Conservation (phyloP, 768 basidiomycete genomes). For the Russula emetica region DNA sequence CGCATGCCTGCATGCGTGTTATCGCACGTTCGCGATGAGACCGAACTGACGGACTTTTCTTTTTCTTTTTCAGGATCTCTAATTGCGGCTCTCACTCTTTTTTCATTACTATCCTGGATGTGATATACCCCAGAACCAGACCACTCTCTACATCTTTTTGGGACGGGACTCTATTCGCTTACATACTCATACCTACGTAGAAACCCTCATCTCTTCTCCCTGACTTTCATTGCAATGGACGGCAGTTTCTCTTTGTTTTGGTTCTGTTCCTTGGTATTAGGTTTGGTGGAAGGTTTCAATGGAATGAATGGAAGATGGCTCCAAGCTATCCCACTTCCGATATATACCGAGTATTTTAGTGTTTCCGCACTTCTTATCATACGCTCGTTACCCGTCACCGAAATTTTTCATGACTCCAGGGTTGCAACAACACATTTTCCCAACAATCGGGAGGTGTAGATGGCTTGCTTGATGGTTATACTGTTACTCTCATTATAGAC, state of each 20-base stretch:
- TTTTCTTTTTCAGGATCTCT: conserved; percentile 13
- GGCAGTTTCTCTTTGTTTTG: background rate
- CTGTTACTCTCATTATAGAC: too few species aligned
- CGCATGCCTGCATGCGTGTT: background rate
- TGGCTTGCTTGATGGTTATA: too few species aligned
- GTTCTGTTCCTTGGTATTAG: background rate
- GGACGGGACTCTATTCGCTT: background rate
- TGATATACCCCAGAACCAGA: conserved; percentile 1
- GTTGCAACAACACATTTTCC: too few species aligned
- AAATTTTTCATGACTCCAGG: too few species aligned
- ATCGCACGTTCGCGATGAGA: too few species aligned
- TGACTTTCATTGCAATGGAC: background rate
- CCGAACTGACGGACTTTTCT: background rate
- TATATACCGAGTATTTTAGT: background rate
- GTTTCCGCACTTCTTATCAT: background rate
- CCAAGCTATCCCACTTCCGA: background rate
- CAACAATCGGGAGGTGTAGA: too few species aligned
- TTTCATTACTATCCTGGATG: background rate
- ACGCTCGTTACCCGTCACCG: background rate
- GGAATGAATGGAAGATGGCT: background rate
- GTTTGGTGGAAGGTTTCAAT: background rate
- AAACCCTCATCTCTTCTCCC: background rate
- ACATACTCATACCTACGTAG: background rate
- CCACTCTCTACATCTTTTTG: background rate
- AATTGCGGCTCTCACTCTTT: background rate